Evolutionary conservation across 129 eudicot genomes (phyloP).

Genomic region (Tagetes erecta): DNA sequence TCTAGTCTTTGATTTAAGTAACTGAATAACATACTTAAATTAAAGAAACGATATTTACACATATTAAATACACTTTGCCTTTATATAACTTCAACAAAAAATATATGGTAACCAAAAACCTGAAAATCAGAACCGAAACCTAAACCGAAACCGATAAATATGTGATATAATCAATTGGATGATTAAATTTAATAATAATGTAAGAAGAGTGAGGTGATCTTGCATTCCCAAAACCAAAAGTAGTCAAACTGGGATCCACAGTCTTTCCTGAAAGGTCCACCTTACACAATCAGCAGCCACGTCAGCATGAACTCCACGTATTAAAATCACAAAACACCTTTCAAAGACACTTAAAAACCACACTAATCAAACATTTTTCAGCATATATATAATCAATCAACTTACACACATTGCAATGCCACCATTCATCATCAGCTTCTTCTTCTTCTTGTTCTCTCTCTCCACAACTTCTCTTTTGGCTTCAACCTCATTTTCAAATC

Average conservation of each 20-base stretch:
- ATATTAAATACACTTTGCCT: too few species aligned
- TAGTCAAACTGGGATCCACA: constrained; percentile 24
- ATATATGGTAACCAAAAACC: too few species aligned
- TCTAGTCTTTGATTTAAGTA: too few species aligned
- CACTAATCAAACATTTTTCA: constrained; percentile 20
- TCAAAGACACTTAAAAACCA: constrained; percentile 14
- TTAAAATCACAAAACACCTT: constrained; percentile 23
- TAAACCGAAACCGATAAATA: too few species aligned
- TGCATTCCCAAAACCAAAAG: constrained; percentile 2
- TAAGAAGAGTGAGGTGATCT: not conserved
- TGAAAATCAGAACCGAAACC: too few species aligned
- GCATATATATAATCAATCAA: not conserved
- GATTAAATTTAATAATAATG: too few species aligned
- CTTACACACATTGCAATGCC: constrained; percentile 31
- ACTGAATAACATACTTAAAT: too few species aligned
- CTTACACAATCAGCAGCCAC: constrained; percentile 27
- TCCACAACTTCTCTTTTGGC: constrained; percentile 47
- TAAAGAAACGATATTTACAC: too few species aligned
- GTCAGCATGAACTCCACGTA: constrained; percentile 16
- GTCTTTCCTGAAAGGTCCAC: constrained; percentile 23
- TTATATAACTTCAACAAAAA: too few species aligned
- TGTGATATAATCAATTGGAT: too few species aligned
- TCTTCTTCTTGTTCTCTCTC: constrained; percentile 24
- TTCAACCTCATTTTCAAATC: constrained; percentile 31
- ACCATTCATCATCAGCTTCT: not conserved